A percentile compares a stretch with the other conserved stretches of the same genome.
These are phyloP conservation scores for Vitis cinerea DNA, from an alignment of 164 flowering plant species.

Conservation along the genomic window DNA sequence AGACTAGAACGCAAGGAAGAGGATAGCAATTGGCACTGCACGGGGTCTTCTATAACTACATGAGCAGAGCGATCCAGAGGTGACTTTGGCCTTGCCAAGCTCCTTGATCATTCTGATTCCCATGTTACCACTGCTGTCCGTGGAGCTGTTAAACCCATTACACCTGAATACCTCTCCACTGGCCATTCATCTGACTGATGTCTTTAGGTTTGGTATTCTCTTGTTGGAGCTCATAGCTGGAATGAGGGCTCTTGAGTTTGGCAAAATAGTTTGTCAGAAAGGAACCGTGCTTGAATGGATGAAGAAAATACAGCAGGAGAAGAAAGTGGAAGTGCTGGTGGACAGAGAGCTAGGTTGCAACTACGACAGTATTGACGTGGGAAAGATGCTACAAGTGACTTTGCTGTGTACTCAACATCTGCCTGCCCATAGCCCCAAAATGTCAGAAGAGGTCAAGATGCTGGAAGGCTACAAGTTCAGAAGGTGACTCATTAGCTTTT, in stretches of 20 bases:
- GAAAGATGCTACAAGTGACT: constrained; percentile 87
- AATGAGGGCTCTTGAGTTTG: constrained; percentile 83
- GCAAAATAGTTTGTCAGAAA: constrained; percentile 75
- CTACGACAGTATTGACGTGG: constrained; percentile 73
- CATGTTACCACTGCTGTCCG: constrained; percentile 96
- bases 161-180: constrained; percentile 91
- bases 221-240: constrained; percentile 90
- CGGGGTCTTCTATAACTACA: constrained; percentile 86
- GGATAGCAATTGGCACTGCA: constrained; percentile 86
- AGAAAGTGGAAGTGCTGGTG: constrained; percentile 64
- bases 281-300: constrained; percentile 95
- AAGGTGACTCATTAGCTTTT: too few species aligned
- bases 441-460: constrained; percentile 86
- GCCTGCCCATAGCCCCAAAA: constrained; percentile 79
- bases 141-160: constrained; percentile 91
- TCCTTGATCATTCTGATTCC: constrained; percentile 84
- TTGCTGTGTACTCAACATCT: constrained; percentile 76
- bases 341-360: constrained; percentile 61
- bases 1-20: constrained; percentile 88
- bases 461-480: constrained; percentile 47
- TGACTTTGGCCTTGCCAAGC: constrained; percentile 95
- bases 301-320: constrained; percentile 71
- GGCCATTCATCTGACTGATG: constrained; percentile 97
- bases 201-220: constrained; percentile 90
- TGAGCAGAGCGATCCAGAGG: constrained; percentile 97